A percentile compares a stretch with the other conserved stretches of the same genome.
These are phyloP conservation scores for Auriscalpium vulgare DNA, from an alignment of 768 basidiomycete genomes.

Conservation along the genomic window DNA sequence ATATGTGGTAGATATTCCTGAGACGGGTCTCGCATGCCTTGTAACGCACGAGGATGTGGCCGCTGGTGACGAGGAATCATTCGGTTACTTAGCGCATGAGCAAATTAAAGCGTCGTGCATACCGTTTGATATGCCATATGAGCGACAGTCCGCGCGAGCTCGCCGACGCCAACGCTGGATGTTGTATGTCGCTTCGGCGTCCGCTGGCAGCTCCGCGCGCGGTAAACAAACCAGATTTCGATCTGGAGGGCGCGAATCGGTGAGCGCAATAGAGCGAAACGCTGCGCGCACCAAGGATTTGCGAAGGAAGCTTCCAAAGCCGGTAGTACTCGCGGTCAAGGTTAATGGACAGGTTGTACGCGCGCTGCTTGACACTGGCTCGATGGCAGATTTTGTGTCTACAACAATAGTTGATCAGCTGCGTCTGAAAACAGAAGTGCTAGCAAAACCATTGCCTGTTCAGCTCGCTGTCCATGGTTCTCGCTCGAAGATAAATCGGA, in stretches of 20 bases:
- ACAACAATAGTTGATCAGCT: constrained; percentile 23
- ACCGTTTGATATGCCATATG: neutral
- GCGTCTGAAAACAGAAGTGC: constrained; percentile 10
- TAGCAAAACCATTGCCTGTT: constrained; percentile 26
- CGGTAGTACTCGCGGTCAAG: neutral
- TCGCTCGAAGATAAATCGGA: constrained; percentile 26
- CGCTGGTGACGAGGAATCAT: neutral
- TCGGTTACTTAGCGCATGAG: neutral
- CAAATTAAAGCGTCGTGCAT: neutral
- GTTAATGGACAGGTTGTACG: constrained; percentile 16
- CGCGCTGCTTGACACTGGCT: constrained; percentile 21
- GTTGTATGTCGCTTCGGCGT: neutral
- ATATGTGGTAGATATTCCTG: neutral
- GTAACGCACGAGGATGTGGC: neutral
- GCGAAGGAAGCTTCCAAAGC: constrained; percentile 3
- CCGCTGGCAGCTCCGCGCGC: too few relatives aligned
- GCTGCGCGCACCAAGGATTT: neutral
- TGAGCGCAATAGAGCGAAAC: neutral
- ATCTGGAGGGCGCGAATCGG: neutral
- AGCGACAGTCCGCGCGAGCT: neutral
- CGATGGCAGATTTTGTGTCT: constrained; percentile 25
- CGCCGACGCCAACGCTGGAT: neutral
- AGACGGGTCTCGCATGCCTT: neutral
- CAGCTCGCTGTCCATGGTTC: constrained; percentile 37
- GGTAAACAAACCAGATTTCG: neutral